A percentile compares a stretch with the other conserved stretches of the same genome.
phyloP scores from a whole-genome alignment of 208 protist species.

The Borovskyia barvae region DNA sequence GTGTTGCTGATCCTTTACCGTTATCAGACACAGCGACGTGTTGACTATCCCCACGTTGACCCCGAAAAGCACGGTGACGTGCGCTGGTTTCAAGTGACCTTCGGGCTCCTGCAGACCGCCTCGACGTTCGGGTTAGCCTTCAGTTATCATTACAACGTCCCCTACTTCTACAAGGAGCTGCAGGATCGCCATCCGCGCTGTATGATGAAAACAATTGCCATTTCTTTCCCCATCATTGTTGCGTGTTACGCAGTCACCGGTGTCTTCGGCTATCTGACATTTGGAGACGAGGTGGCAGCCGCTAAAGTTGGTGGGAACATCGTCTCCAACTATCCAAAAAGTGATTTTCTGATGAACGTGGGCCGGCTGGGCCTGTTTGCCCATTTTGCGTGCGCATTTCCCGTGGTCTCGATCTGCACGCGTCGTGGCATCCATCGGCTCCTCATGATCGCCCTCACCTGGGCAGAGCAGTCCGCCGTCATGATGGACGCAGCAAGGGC shows the following conservation, averaged over 20 bases:
- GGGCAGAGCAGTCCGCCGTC: conserved; percentile 33
- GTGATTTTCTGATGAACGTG: conserved; percentile 65
- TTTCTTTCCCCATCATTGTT: conserved; percentile 64
- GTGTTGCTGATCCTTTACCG: conserved; percentile 55
- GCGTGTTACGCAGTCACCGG: conserved; percentile 54
- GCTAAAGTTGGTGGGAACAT: conserved; percentile 55
- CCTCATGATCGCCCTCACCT: conserved; percentile 52
- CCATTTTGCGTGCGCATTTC: conserved; percentile 84
- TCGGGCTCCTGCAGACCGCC: conserved; percentile 41
- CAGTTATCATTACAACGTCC: conserved; percentile 78
- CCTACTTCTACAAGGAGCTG: conserved; percentile 82
- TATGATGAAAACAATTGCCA: conserved; percentile 66
- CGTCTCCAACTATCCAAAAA: conserved; percentile 52
- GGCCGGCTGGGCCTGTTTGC: conserved; percentile 72
- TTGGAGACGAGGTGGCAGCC: conserved; percentile 45
- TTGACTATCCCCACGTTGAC: conserved; percentile 44
- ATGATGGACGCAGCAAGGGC: conserved; percentile 20
- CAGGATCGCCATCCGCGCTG: conserved; percentile 29
- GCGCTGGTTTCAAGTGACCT: conserved; percentile 31
- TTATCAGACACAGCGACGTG: conserved; percentile 38
- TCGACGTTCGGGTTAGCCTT: conserved; percentile 65
- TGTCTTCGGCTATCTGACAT: conserved; percentile 70
- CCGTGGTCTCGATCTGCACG: conserved; percentile 73
- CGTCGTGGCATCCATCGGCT: conserved; percentile 63
- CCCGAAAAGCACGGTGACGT: conserved; percentile 32